A percentile compares a stretch with the other conserved stretches of the same genome.
phyloP scores from a whole-genome alignment of 805 yeast species.

The Ascoidea rubescens region DNA sequence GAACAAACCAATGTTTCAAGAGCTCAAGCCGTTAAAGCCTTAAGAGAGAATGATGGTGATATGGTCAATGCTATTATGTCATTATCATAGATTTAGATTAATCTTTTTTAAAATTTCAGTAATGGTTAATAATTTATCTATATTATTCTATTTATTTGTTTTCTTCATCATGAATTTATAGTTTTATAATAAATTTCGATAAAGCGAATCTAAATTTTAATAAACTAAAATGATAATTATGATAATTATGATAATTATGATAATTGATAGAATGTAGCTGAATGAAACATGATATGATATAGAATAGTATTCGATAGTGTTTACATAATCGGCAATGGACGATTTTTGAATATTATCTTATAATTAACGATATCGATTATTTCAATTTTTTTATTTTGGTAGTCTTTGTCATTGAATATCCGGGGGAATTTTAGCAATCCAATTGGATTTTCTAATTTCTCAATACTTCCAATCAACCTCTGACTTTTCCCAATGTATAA shows the following conservation, averaged over 20 bases:
- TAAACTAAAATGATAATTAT: too few relatives aligned
- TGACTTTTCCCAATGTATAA: background rate
- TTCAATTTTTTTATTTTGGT: background rate
- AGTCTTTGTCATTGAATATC: background rate
- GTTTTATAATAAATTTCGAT: too few relatives aligned
- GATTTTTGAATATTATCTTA: too few relatives aligned
- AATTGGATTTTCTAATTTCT: background rate
- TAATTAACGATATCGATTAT: background rate
- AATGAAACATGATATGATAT: background rate
- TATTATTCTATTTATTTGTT: background rate
- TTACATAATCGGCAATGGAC: background rate
- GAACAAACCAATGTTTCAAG: slow-evolving; percentile 87
- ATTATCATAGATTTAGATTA: slow-evolving; percentile 21
- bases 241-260: too few relatives aligned
- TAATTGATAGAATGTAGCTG: background rate
- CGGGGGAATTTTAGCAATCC: background rate
- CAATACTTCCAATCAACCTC: background rate
- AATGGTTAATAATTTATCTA: too few relatives aligned
- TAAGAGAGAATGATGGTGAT: slow-evolving; percentile 81
- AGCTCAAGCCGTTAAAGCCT: slow-evolving; percentile 83
- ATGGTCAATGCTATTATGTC: slow-evolving; percentile 95
- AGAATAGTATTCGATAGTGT: background rate
- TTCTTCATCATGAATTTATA: too few relatives aligned
- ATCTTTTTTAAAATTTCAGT: too few relatives aligned
- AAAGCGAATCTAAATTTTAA: too few relatives aligned